phyloP scores from a whole-genome alignment of 768 basidiomycete species.

The Leccinum variicolor region DNA sequence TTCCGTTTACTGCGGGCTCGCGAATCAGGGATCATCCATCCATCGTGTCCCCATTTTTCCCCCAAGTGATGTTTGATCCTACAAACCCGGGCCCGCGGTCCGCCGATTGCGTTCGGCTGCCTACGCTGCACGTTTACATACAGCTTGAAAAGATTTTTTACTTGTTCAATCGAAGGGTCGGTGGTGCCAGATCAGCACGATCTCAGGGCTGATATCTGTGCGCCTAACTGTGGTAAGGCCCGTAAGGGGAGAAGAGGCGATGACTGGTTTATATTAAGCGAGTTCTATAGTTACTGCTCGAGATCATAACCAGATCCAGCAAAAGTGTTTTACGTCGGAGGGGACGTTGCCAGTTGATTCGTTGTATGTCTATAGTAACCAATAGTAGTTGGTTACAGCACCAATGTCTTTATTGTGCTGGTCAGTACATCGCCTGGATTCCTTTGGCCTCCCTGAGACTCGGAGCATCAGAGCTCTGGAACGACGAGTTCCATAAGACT shows the following conservation, averaged over 20 bases:
- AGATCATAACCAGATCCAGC: too few relatives aligned
- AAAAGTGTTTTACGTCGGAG: conserved; percentile 17
- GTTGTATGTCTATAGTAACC: conserved; percentile 54
- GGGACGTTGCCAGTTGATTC: too few relatives aligned
- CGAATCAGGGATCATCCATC: neutral
- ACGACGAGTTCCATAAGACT: conserved; percentile 47
- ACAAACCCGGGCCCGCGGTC: neutral
- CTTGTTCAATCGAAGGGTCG: conserved; percentile 35
- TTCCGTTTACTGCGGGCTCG: neutral
- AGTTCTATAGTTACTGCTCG: too few relatives aligned
- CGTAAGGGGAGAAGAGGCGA: conserved; percentile 33
- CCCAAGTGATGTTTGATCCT: neutral
- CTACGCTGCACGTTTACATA: neutral
- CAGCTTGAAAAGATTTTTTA: neutral
- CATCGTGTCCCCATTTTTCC: neutral
- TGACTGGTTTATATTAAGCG: conserved; percentile 38
- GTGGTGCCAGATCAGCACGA: conserved; percentile 67
- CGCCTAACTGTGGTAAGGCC: conserved; percentile 49
- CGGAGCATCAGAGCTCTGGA: conserved; percentile 40
- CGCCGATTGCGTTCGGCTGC: neutral
- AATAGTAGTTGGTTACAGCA: conserved; percentile 60
- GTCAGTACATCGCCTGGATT: conserved; percentile 61
- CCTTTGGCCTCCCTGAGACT: conserved; percentile 57
- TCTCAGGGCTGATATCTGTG: conserved; percentile 63
- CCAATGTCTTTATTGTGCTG: conserved; percentile 60